phyloP scores from a whole-genome alignment of 2,329 filamentous ascomycete species.

The Corniculantispora saksenae region DNA sequence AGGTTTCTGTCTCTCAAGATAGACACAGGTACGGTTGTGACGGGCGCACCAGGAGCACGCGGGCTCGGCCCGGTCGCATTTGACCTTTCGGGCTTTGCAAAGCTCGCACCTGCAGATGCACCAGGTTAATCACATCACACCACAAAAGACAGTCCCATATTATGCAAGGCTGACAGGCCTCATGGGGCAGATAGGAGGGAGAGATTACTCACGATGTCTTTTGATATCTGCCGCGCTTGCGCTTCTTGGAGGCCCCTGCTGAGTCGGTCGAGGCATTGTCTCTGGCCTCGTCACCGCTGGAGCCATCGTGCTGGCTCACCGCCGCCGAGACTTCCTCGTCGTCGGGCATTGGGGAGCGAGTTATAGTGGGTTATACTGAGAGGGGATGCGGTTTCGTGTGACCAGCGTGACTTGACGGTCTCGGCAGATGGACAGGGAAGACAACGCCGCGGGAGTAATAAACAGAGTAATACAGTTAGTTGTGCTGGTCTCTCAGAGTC shows the following conservation, averaged over 20 bases:
- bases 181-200: neutral
- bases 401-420: slow-evolving; percentile 11
- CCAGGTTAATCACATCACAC: slow-evolving; percentile 5
- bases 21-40: slow-evolving; percentile 67
- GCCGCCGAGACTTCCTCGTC: slow-evolving; percentile 11
- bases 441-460: neutral
- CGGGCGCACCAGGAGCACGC: slow-evolving; percentile 72
- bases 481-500: neutral
- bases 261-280: slow-evolving; percentile 30
- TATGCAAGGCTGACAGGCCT: neutral
- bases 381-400: slow-evolving; percentile 6
- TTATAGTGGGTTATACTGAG: slow-evolving; percentile 16
- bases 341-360: slow-evolving; percentile 21
- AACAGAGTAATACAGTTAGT: neutral
- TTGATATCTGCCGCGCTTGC: slow-evolving; percentile 42
- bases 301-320: slow-evolving; percentile 28
- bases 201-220: slow-evolving; percentile 42
- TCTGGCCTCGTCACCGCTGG: slow-evolving; percentile 41
- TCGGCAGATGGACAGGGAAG: neutral
- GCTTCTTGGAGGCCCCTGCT: slow-evolving; percentile 34
- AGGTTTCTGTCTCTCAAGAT: slow-evolving; percentile 70
- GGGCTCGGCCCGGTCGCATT: slow-evolving; percentile 55
- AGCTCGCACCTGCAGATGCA: slow-evolving; percentile 39
- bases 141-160: neutral
- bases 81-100: slow-evolving; percentile 48